Evolutionary conservation across 2,329 filamentous ascomycete species (phyloP), one percentile per base, ranked within the genome.

Genomic region (Aspergillus hiratsukae): DNA sequence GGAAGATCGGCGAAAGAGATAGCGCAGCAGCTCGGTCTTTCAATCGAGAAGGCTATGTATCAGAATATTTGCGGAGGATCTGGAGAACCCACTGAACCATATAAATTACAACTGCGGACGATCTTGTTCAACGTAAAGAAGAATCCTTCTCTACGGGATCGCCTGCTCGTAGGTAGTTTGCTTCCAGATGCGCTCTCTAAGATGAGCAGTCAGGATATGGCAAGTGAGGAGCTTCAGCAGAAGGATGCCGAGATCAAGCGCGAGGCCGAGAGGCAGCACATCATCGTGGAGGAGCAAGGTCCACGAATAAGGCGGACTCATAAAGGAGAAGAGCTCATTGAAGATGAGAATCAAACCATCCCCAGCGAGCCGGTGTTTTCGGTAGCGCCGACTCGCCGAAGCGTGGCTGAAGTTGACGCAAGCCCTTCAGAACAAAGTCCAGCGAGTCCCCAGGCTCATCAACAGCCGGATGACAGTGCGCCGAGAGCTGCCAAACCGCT

Each of bases 301-400:
- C 89, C 92, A 3, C 86, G 91, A 3, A 87, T 97, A 55, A 84
- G 91, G 66, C 86, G 90, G 64, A 97, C 93, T 2, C 93, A 97
- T 77, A 97, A 97, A 73, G 94, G 94, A 11, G 92, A 97, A 57
- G 94, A 97, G 70, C 74, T 96, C 17, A 82, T 97, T 17, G 91
- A 93, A 59, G 86, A 88, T 48, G 90, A 95, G 35, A 80, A 75
- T 51, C 74, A 80, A 59, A 68, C 69, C 57, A 75, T 75, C 43
- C 68, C 75, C 35, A 73, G 74, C 28, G 79, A 81, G 58, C 76
- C 78, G 6, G 73, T 79, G 35, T 78, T 79, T 56, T 77, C 75
- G n/a, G 72, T 75, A 14, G 73, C 74, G 25, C 76, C 77, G 14
- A 69, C 76, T 25, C 75, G 76, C 59, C 76, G 76, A 53, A 78